Conservation (phyloP, 345 rosid genomes). For the Boechera stricta region DNA sequence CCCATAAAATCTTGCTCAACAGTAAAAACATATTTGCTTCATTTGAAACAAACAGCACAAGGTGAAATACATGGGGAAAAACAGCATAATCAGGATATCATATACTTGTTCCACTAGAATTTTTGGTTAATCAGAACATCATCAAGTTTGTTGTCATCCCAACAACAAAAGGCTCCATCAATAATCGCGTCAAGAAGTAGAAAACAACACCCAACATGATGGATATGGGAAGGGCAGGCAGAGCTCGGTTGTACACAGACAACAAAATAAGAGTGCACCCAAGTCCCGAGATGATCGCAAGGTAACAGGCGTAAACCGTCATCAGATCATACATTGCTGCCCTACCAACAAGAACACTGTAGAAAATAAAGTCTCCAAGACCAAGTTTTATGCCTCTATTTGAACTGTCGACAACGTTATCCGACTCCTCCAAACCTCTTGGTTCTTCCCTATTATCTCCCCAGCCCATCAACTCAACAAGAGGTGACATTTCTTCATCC, state of each 20-base stretch:
- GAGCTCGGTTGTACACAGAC: slow-evolving; percentile 76
- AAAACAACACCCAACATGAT: slow-evolving; percentile 81
- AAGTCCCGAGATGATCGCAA: slow-evolving; percentile 93
- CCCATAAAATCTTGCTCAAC: neutral
- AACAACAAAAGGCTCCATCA: slow-evolving; percentile 94
- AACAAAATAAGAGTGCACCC: slow-evolving; percentile 96
- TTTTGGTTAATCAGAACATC: slow-evolving; percentile 63
- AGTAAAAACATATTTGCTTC: slow-evolving; percentile 4
- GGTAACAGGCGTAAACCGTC: slow-evolving; percentile 98
- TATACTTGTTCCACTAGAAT: slow-evolving; percentile 31
- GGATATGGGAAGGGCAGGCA: slow-evolving; percentile 97
- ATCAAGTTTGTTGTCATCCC: slow-evolving; percentile 75
- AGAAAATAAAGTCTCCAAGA: slow-evolving; percentile 95
- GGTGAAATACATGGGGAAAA: slow-evolving; percentile 22
- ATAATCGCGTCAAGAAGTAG: slow-evolving; percentile 88
- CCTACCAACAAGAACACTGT: slow-evolving; percentile 97
- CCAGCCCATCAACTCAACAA: slow-evolving; percentile 63
- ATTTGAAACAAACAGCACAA: slow-evolving; percentile 12
- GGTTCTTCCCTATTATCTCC: slow-evolving; percentile 48
- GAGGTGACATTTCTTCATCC: slow-evolving; percentile 85
- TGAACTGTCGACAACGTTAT: slow-evolving; percentile 40
- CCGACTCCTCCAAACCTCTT: slow-evolving; percentile 40
- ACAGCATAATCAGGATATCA: slow-evolving; percentile 17
- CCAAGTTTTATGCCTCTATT: slow-evolving; percentile 85
- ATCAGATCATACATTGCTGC: slow-evolving; percentile 99